Evolutionary conservation across 2,329 filamentous ascomycete species (phyloP).

Genomic region (Hymenoscyphus fructigenus): DNA sequence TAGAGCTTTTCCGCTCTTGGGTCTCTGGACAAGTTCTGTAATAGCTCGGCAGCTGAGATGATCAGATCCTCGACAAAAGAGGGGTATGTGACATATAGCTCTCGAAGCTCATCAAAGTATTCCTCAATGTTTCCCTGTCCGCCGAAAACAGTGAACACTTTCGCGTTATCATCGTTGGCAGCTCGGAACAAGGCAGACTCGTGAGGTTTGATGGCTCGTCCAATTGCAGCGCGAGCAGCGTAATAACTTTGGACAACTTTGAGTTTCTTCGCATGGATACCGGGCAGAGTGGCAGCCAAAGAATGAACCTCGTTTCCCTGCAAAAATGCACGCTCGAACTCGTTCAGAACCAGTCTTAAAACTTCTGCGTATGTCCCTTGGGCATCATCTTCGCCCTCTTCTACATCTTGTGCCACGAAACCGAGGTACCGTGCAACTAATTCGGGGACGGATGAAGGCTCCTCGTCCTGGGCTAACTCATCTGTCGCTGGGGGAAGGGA

Average conservation of each 20-base stretch:
- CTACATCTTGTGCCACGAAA: conserved; percentile 83
- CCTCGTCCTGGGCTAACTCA: conserved; percentile 95
- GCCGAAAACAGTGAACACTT: conserved; percentile 91
- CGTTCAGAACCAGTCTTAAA: conserved; percentile 86
- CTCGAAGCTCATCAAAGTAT: conserved; percentile 95
- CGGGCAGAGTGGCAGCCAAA: conserved; percentile 78
- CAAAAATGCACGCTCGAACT: conserved; percentile 95
- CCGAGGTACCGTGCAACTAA: conserved; percentile 92
- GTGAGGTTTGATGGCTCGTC: conserved; percentile 84
- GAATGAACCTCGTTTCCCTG: conserved; percentile 96
- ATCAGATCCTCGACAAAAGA: conserved; percentile 88
- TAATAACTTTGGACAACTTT: conserved; percentile 91
- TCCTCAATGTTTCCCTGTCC: conserved; percentile 99
- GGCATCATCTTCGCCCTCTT: conserved; percentile 86
- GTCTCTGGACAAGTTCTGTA: conserved; percentile 82
- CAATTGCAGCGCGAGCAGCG: conserved; percentile 77
- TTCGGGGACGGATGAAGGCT: conserved; percentile 94
- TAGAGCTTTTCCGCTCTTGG: conserved; percentile 92
- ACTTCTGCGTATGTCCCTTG: conserved; percentile 91
- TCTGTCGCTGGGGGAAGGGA: conserved; percentile 90
- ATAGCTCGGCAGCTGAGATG: conserved; percentile 74
- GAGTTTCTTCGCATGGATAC: conserved; percentile 90
- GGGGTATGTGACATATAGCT: conserved; percentile 87
- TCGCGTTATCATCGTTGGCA: conserved; percentile 77
- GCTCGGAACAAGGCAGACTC: conserved; percentile 91